phyloP scores from a whole-genome alignment of 192 early-diverging fungal genomes.

The Dissophora globulifera region DNA sequence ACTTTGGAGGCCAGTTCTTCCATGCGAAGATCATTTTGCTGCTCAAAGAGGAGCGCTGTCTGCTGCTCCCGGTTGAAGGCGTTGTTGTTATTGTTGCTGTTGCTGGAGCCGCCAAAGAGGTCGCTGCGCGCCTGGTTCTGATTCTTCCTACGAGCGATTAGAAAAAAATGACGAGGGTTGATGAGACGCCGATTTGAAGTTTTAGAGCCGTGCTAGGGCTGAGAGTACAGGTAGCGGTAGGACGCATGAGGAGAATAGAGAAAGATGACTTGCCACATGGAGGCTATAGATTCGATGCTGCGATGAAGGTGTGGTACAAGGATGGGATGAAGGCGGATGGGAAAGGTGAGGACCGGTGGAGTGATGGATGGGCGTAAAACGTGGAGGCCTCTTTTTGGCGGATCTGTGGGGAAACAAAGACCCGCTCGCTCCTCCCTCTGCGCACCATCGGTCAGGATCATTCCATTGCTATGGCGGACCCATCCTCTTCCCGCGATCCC shows the following conservation, averaged over 20 bases:
- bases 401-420: too few species aligned
- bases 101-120: conserved; percentile 41
- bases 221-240: background rate
- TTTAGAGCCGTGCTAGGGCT: background rate
- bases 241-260: background rate
- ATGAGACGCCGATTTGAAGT: too few species aligned
- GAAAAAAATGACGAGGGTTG: too few species aligned
- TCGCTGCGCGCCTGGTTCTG: conserved; percentile 30
- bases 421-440: too few species aligned
- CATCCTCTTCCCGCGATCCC: background rate
- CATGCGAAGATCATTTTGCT: conserved; percentile 66
- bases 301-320: background rate
- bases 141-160: conserved; percentile 28
- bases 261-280: conserved; percentile 20
- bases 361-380: too few species aligned
- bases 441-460: too few species aligned
- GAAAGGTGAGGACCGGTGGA: too few species aligned
- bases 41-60: conserved; percentile 56
- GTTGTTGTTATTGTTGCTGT: conserved; percentile 17
- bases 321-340: background rate
- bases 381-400: too few species aligned
- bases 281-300: background rate
- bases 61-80: conserved; percentile 39
- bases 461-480: background rate
- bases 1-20: conserved; percentile 64